Percentiles rank a stretch among this genome's conserved stretches.
These are phyloP conservation scores for Psilocybe cubensis DNA, from an alignment of 768 basidiomycete species.

Conservation along the genomic window DNA sequence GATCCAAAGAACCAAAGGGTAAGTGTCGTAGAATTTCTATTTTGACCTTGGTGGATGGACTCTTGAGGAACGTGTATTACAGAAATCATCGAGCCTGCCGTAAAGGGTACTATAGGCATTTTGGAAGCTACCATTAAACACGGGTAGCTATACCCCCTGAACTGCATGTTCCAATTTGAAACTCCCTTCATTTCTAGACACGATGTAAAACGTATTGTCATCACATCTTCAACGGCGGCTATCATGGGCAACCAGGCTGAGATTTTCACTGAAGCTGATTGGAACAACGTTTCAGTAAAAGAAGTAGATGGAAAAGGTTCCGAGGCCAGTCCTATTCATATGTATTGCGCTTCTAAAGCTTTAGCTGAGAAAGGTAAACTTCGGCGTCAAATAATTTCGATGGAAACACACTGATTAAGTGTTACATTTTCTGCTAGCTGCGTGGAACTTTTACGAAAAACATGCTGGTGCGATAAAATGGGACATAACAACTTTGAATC, in stretches of 20 bases:
- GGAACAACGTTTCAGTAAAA: slow-evolving; percentile 57
- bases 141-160: slow-evolving; percentile 35
- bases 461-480: slow-evolving; percentile 45
- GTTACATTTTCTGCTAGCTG: slow-evolving; percentile 34
- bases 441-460: slow-evolving; percentile 43
- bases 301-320: slow-evolving; percentile 47
- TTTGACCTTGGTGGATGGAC: background rate
- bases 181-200: slow-evolving; percentile 34
- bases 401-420: background rate
- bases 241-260: slow-evolving; percentile 34
- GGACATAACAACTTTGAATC: slow-evolving; percentile 58
- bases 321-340: slow-evolving; percentile 34
- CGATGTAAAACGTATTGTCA: slow-evolving; percentile 65
- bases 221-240: slow-evolving; percentile 66
- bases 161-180: background rate
- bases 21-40: background rate
- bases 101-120: slow-evolving; percentile 69
- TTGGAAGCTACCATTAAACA: slow-evolving; percentile 61
- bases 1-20: slow-evolving; percentile 47
- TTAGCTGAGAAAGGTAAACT: slow-evolving; percentile 61
- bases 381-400: background rate
- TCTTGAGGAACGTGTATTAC: background rate
- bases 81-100: slow-evolving; percentile 74
- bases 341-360: slow-evolving; percentile 65
- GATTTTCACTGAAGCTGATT: slow-evolving; percentile 55